phyloP scores from a whole-genome alignment of 352 stramenopile genomes.

The Phytophthora podocarpi region DNA sequence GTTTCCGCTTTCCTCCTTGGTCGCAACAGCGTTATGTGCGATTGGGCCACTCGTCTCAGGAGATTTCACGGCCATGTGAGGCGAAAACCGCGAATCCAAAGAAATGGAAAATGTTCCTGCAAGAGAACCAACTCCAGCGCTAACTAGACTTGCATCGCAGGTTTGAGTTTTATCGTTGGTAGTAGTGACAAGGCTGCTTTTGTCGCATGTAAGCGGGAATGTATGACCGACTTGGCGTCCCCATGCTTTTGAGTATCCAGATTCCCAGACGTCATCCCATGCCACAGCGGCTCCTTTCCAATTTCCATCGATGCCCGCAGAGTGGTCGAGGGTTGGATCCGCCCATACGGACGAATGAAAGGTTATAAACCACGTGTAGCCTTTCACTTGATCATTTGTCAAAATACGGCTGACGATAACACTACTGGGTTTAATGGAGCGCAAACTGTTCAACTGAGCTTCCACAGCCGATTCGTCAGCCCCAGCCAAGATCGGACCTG shows the following conservation, averaged over 20 bases:
- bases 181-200: slow-evolving; percentile 61
- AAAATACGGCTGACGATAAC: slow-evolving; percentile 56
- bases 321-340: slow-evolving; percentile 89
- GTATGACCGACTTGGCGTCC: slow-evolving; percentile 95
- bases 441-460: slow-evolving; percentile 91
- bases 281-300: slow-evolving; percentile 86
- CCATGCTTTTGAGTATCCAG: slow-evolving; percentile 95
- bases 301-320: slow-evolving; percentile 86
- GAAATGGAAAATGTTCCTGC: slow-evolving; percentile 91
- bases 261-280: slow-evolving; percentile 92
- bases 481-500: slow-evolving; percentile 88
- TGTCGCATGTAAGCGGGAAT: slow-evolving; percentile 53
- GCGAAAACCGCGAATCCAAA: slow-evolving; percentile 77
- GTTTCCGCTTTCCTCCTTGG: slow-evolving; percentile 83
- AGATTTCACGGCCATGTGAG: slow-evolving; percentile 73
- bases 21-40: slow-evolving; percentile 92
- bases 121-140: slow-evolving; percentile 80
- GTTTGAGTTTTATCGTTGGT: slow-evolving; percentile 54
- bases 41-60: slow-evolving; percentile 84
- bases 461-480: slow-evolving; percentile 84
- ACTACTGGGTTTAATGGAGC: slow-evolving; percentile 90
- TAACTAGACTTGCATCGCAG: slow-evolving; percentile 35
- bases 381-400: slow-evolving; percentile 66
- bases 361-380: slow-evolving; percentile 92
- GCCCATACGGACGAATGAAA: slow-evolving; percentile 93